Evolutionary conservation across 164 flowering plant genomes (phyloP).

Genomic region (Chimonanthus salicifolius): DNA sequence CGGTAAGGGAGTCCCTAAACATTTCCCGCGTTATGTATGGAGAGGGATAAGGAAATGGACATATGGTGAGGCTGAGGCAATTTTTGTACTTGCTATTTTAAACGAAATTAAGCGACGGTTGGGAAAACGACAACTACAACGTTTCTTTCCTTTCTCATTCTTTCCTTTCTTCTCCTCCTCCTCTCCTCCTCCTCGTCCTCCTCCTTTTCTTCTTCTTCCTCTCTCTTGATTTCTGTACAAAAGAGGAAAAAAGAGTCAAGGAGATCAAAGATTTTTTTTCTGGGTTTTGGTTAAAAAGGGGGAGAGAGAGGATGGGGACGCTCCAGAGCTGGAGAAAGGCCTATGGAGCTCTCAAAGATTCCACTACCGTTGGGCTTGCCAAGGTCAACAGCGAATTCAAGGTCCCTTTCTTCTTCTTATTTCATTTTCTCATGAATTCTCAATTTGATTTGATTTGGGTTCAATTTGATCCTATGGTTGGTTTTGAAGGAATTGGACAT

Average conservation of each 20-base stretch:
- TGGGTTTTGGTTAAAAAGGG: neutral
- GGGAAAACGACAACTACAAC: too few species aligned
- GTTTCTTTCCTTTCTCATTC: too few species aligned
- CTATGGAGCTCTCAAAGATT: conserved; percentile 74
- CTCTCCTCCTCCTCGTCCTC: too few species aligned
- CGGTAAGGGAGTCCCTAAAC: too few species aligned
- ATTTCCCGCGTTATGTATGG: too few species aligned
- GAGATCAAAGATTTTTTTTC: neutral
- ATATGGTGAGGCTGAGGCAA: too few species aligned
- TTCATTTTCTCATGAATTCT: neutral
- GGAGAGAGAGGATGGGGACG: conserved; percentile 39
- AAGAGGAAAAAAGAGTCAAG: neutral
- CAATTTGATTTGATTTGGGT: neutral
- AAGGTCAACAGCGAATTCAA: conserved; percentile 75
- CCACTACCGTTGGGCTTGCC: conserved; percentile 75
- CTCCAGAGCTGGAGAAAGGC: conserved; percentile 63
- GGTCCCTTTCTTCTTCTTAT: conserved; percentile 26
- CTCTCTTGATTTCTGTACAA: too few species aligned
- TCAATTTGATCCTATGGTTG: neutral
- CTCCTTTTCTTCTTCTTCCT: too few species aligned
- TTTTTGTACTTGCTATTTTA: too few species aligned
- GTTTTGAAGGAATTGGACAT: conserved; percentile 66
- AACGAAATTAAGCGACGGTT: too few species aligned
- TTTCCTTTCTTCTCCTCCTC: too few species aligned
- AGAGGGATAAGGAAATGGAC: too few species aligned